Evolutionary conservation across 1,139 yeast genomes (phyloP), one percentile per base, ranked within the genome.

Genomic region (Candida glucosophila): DNA sequence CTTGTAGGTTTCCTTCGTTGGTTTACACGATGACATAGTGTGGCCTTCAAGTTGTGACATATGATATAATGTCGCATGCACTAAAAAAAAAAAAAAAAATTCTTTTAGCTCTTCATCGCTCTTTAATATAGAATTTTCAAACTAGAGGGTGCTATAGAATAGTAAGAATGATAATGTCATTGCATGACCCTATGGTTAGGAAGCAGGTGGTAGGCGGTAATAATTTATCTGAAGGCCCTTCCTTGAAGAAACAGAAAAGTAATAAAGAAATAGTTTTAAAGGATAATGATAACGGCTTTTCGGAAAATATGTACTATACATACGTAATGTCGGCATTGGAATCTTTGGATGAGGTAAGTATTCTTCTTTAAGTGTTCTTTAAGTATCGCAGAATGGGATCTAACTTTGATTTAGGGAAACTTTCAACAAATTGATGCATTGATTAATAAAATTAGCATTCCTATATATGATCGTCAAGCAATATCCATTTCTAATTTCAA

Each of bases 301-400:
- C 71, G 20, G 72, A 67, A 29, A 67, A 72, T 46, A 67, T 79
- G 70, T 80, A 76, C 52, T 54, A 66, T 27, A 64, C 80, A 22
- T 73, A 68, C 44, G 75, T 80, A 17, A 69, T 67, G 38, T 68
- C 81, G 30, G 92, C 92, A 19, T 56, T 82, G 37, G 79, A 76
- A 27, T 72, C 79, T 29, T 58, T 79, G 43, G 86, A 78, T 34
- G 69, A 63, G 55, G 65, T 58, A 71, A 60, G 67, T 63, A 63
- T 52, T 21, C 31, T 24, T 26, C 26, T 21, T 22, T 22, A 17
- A 28, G 14, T 25, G 13, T 18, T 12, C 20, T 23, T 22, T 17
- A 20, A 22, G 16, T 11, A 14, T 15, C 13, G 17, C 4, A 7
- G 8, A 20, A 12, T 10, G 21, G 15, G 16, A 44, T 46, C 54